Conservation (phyloP, 2,329 filamentous ascomycete genomes). For the Aspergillus caelatus region DNA sequence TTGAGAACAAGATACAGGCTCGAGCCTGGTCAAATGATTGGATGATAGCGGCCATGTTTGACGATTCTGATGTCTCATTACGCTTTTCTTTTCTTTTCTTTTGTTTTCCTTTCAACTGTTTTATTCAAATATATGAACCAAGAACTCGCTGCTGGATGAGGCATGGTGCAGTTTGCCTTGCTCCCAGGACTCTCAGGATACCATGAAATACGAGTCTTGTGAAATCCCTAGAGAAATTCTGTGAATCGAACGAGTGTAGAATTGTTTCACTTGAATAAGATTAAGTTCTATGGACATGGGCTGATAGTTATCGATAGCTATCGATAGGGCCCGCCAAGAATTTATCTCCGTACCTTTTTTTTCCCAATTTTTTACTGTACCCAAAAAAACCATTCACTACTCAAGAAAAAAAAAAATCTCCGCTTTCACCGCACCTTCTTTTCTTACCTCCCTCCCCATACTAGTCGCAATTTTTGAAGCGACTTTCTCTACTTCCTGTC, state of each 20-base stretch:
- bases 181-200: background rate
- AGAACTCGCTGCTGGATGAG: background rate
- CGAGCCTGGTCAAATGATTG: background rate
- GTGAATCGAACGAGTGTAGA: background rate
- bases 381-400: constrained; percentile 23
- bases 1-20: background rate
- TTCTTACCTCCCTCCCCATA: constrained; percentile 26
- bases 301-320: constrained; percentile 16
- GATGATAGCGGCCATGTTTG: constrained; percentile 18
- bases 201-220: constrained; percentile 1
- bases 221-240: background rate
- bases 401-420: constrained; percentile 27
- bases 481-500: constrained; percentile 30
- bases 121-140: constrained; percentile 2
- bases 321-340: constrained; percentile 25
- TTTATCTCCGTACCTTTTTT: constrained; percentile 34
- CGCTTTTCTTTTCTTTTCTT: constrained; percentile 16
- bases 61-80: constrained; percentile 27
- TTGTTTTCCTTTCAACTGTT: background rate
- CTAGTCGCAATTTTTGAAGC: constrained; percentile 18
- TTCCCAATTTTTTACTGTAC: constrained; percentile 21
- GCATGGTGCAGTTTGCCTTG: background rate
- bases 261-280: background rate
- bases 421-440: constrained; percentile 29
- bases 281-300: background rate